Base-by-base conservation (phyloP, 116 monocot species). In the Iris pallida region DNA sequence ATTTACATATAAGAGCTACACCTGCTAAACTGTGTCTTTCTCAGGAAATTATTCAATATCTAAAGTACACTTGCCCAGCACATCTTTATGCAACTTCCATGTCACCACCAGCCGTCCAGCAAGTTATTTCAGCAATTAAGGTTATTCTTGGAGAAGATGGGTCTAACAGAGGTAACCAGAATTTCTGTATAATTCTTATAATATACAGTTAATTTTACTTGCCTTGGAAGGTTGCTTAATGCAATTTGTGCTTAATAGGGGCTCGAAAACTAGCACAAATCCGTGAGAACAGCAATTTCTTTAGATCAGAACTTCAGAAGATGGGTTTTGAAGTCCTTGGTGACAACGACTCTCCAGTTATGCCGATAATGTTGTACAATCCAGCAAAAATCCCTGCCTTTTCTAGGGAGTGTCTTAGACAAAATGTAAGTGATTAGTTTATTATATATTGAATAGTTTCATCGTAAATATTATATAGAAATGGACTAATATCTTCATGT, bases 71-170 rank as follows among this genome's bases (percentile, higher is more conserved):
- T 65, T 88, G 95, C 18, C 95, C 95, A 5, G 91, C 91, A 6
- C 95, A 95, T 83, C 57, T 95, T 1, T 95, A 95, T 71, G 95
- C 88, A 9, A 91, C 91, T 16, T 90, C 91, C 66, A 91, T 95
- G 84, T 91, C 95, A 9, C 91, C 91, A 43, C 91, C 95, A 15
- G 88, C 88, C 59, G 88, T 82, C 4, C 81, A 95, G 55, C 95
- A 95, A 76, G 86, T 76, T 55, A 90, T 95, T 53, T 95, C 88
- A 65, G 82, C 95, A 12, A 81, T 95, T 16, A 83, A 86, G 63
- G 88, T 95, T 49, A 72, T 95, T 55, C 77, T 80, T 68, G 94
- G 94, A 48, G 94, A 90, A 78, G 94, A 94, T 75, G 94, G 90
- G 9, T 81, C 94, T 16, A 83, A 82, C 41, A 79, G 90, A 85